Evolutionary conservation across 2,329 filamentous ascomycete genomes (phyloP), one percentile per base, ranked within the genome.

Genomic region (Aureobasidium sp.): DNA sequence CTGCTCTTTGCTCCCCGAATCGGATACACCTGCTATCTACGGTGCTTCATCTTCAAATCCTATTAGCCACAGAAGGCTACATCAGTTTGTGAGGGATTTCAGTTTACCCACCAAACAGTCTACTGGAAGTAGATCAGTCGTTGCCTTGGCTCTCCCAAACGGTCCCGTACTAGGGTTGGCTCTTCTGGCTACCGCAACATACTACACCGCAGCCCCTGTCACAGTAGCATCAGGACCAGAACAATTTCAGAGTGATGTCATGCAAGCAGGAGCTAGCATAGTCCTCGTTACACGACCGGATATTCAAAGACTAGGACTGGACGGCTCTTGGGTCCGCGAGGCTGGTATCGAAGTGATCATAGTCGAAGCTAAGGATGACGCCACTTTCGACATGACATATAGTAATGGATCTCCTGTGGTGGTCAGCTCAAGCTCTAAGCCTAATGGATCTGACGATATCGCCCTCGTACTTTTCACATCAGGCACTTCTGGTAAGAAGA

Each of bases 401-500:
- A 41, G n/a, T 4, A 39, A 63, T 12, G 34, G 32, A 5, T 55
- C 57, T n/a, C 48, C 62, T 3, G 39, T 39, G n/a, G 34, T 46
- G 7, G n/a, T 9, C 36, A 37, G 29, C 17, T 29, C 20, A 26
- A 43, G 47, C 20, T 63, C 66, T 15, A 63, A 63, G 10, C 70
- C 76, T 4, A 84, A 82, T 66, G 65, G 67, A 4, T 72, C 75
- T 2, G 74, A 81, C 43, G 80, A 84, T 63, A 75, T 78, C 26
- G 76, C 75, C 4, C 74, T 84, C 57, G 74, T 84, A 50, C 74
- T 84, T 1, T 84, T 84, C 67, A 85, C 82, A 0, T 83, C 80
- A 63, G 82, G 82, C 20, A 84, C 82, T 0, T 82, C 78, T 20
- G 82, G 82, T 1, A 82, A 76, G n/a, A 84, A 83, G 70, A 84